These are phyloP conservation scores for Sanguinoderma infundibulare DNA, from an alignment of 1,284 basidiomycete species.

Conservation along the genomic window DNA sequence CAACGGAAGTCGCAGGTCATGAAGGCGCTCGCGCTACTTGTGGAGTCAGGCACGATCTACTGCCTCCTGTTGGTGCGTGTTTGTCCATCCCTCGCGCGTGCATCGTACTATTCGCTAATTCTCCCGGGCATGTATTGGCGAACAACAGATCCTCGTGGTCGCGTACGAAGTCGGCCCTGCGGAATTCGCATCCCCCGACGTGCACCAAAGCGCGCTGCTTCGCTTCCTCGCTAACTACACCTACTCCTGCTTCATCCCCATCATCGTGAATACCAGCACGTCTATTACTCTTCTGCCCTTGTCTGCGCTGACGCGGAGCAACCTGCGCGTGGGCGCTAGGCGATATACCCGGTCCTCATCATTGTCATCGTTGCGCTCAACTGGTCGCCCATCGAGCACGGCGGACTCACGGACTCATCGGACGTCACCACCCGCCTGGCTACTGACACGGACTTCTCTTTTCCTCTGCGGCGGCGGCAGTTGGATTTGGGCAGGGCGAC, in stretches of 20 bases:
- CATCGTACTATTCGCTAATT: not conserved
- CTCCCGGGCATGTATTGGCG: not conserved
- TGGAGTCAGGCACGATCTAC: not conserved
- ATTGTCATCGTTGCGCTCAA: constrained; percentile 3
- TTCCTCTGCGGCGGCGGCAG: no score
- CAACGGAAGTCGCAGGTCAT: not conserved
- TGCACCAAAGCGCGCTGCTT: not conserved
- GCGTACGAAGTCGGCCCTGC: not conserved
- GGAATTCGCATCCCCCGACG: not conserved
- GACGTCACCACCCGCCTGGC: not conserved
- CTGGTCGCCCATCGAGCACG: constrained; percentile 2
- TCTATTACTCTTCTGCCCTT: not conserved
- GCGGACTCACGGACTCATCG: not conserved
- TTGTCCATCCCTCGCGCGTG: not conserved
- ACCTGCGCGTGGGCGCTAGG: not conserved
- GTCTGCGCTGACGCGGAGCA: not conserved
- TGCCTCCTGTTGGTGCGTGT: not conserved
- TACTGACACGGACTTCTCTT: no score
- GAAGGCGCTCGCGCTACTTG: not conserved
- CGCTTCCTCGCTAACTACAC: not conserved
- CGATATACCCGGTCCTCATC: not conserved
- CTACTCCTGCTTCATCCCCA: not conserved
- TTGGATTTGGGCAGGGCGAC: not conserved
- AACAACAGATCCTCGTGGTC: not conserved
- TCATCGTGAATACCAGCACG: not conserved